phyloP scores from a whole-genome alignment of 2,329 filamentous ascomycete genomes.

The Aureobasidium uvarum region DNA sequence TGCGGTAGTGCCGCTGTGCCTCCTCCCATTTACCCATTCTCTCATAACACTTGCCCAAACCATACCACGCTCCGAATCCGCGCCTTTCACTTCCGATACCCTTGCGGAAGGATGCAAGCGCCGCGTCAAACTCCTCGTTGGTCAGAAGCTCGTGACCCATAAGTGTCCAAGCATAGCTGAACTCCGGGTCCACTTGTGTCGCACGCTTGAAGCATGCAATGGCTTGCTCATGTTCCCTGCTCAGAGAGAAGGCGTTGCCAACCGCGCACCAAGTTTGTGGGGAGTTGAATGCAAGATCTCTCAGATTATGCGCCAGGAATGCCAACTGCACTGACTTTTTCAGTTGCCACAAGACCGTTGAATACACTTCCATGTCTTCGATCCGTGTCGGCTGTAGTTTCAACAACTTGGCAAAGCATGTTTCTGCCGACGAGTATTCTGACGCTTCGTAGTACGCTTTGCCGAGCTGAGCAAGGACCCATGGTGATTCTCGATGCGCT shows the following conservation, averaged over 20 bases:
- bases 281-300: constrained; percentile 82
- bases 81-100: constrained; percentile 82
- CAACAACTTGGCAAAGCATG: constrained; percentile 76
- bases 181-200: constrained; percentile 82
- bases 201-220: constrained; percentile 92
- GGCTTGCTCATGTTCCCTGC: constrained; percentile 90
- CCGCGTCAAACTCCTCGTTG: constrained; percentile 97
- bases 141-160: constrained; percentile 94
- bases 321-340: constrained; percentile 90
- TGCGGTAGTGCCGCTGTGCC: constrained; percentile 86
- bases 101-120: constrained; percentile 78
- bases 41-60: constrained; percentile 67
- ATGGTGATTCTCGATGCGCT: constrained; percentile 82
- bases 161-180: constrained; percentile 92
- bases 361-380: constrained; percentile 97
- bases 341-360: constrained; percentile 97
- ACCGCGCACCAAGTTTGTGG: constrained; percentile 95
- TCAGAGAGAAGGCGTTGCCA: constrained; percentile 91
- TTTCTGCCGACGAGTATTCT: constrained; percentile 81
- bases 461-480: constrained; percentile 88
- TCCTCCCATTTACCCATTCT: constrained; percentile 60
- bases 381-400: constrained; percentile 76
- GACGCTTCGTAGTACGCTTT: constrained; percentile 89
- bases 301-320: constrained; percentile 84
- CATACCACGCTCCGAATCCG: constrained; percentile 99